Base-by-base conservation (phyloP, 2,329 filamentous ascomycete genomes). In the Fusarium albidum region DNA sequence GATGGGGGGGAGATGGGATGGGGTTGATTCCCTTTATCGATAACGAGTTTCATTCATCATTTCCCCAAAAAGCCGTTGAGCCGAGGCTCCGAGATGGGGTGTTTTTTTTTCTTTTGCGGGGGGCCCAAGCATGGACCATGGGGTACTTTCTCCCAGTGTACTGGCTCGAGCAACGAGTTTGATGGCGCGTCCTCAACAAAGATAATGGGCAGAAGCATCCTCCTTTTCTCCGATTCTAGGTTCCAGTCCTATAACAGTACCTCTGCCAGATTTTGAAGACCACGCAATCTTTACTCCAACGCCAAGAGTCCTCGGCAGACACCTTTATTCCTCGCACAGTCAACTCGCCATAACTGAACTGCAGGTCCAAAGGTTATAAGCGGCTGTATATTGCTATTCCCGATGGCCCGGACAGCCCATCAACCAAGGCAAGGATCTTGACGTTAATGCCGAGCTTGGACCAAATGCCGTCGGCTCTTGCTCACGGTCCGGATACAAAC, bases 1-100 rank as follows among this genome's bases (percentile, higher is more conserved):
- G 47, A 62, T 61, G 59, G 55, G 58, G 58, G 58, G 37, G 49
- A 41, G 21, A 44, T 52, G 45, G 25, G 52, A 59, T 52, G 57
- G 57, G 49, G 48, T 54, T 39, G 50, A 45, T n/a, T n/a, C 18
- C 52, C 54, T 64, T 61, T 65, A 59, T 65, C 62, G 57, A 65
- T 60, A 62, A 59, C 26, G 37, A 29, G 12, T 10, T 34, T 46
- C 39, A 48, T 48, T 49, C 52, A 49, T 47, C 31, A 41, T 44
- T 39, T 47, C 47, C 41, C 43, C 49, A 46, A 47, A 50, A 51
- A 63, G 61, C 65, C 65, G 65, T 55, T 66, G 59, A 61, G 47
- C 65, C 65, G 65, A 68, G 65, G 65, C 56, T 59, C 46, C 43
- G 35, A 52, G 28, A 46, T 52, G 43, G 42, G 15, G n/a, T n/a